Conservation (phyloP, 495 filamentous ascomycete species). For the Xylaria acuta region DNA sequence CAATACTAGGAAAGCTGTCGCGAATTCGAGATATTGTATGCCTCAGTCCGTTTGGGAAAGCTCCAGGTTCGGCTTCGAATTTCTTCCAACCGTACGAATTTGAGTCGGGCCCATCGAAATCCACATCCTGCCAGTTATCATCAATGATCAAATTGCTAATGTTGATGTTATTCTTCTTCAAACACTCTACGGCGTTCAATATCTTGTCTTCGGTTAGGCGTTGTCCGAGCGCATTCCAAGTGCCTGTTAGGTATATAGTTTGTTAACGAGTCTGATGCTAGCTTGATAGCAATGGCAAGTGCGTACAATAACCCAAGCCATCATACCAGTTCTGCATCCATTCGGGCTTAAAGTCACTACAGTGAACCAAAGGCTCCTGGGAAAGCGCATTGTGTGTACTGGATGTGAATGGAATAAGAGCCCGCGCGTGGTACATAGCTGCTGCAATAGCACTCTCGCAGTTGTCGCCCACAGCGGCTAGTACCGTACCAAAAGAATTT, state of each 20-base stretch:
- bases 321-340: conserved; percentile 93
- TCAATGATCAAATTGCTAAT: conserved; percentile 89
- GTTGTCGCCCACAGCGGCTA: conserved; percentile 74
- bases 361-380: conserved; percentile 51
- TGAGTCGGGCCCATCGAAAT: conserved; percentile 52
- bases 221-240: conserved; percentile 93
- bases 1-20: conserved; percentile 70
- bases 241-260: conserved; percentile 54
- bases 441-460: conserved; percentile 82
- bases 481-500: conserved; percentile 62
- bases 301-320: conserved; percentile 70
- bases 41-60: conserved; percentile 82
- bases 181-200: conserved; percentile 69
- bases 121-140: conserved; percentile 92
- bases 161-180: conserved; percentile 74
- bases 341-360: conserved; percentile 60
- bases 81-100: conserved; percentile 63
- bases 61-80: conserved; percentile 84
- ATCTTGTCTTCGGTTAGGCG: conserved; percentile 81
- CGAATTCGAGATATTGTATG: conserved; percentile 72
- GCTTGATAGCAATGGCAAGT: neutral
- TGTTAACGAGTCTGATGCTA: neutral
- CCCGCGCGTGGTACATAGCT: conserved; percentile 84
- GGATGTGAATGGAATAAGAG: conserved; percentile 57
- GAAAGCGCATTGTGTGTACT: conserved; percentile 36